These are phyloP conservation scores for Zalaria obscura DNA, from an alignment of 2,329 filamentous ascomycete genomes.

Conservation along the genomic window DNA sequence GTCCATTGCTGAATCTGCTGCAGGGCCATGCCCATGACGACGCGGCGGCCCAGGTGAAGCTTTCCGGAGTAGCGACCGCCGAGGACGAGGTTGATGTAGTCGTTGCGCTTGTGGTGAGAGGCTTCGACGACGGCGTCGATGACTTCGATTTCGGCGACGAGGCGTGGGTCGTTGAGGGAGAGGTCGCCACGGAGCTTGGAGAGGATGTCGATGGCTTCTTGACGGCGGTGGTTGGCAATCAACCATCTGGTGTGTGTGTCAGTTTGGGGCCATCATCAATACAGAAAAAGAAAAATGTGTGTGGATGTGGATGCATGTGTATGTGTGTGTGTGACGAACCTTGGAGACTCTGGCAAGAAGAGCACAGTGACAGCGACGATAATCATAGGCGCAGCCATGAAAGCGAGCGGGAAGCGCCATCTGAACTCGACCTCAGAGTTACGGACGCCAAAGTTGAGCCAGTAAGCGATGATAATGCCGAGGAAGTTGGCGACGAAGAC, in stretches of 20 bases:
- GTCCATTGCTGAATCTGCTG: conserved; percentile 32
- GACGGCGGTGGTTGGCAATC: conserved; percentile 19
- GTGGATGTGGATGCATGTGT: background rate
- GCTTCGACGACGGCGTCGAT: conserved; percentile 27
- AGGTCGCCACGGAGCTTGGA: conserved; percentile 19
- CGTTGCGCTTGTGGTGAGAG: conserved; percentile 21
- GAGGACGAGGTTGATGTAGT: conserved; percentile 23
- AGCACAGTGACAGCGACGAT: conserved; percentile 10
- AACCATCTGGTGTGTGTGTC: conserved; percentile 16
- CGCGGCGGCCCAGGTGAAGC: background rate
- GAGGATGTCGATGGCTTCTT: conserved; percentile 22
- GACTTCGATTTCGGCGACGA: conserved; percentile 23
- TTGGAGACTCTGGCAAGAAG: conserved; percentile 3
- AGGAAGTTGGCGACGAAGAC: conserved; percentile 64
- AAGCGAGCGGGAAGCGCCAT: conserved; percentile 29
- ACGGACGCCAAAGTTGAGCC: conserved; percentile 37
- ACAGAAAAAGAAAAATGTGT: background rate
- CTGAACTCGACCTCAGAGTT: conserved; percentile 47
- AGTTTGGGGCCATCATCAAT: background rate
- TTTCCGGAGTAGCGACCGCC: conserved; percentile 2
- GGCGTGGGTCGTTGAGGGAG: conserved; percentile 17
- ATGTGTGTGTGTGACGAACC: background rate
- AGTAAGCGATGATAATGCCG: conserved; percentile 40
- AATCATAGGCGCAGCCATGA: conserved; percentile 12
- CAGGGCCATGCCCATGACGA: conserved; percentile 22